Base-by-base conservation (phyloP, 371 early-diverging fungal genomes). In the Mucor piriformis region DNA sequence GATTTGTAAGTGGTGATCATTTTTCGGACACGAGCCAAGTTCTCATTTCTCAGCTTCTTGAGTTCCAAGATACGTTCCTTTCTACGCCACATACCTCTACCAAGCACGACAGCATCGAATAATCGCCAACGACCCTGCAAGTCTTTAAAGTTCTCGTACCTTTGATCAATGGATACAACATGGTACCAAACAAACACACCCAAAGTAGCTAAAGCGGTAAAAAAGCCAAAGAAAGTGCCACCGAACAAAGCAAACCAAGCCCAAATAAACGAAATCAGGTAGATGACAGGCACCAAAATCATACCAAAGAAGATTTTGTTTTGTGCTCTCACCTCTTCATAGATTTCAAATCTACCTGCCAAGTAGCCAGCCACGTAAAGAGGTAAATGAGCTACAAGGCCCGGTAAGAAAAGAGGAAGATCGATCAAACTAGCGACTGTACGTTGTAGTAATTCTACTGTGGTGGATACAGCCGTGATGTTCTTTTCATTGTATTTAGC, bases 261-360 rank as follows among this genome's bases (percentile, higher is more conserved):
- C 70, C 71, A 77, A 15, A 75, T 43, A 50, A 83, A 79, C 0
- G 76, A 50, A 0, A 57, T n/a, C 10, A 75, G 21, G 37, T 81
- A 83, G 15, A 76, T 74, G 3, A 79, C 54, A 3, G 77, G 80
- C 0, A 79, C 69, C 3, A 83, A 49, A 1, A 66, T 57, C 35
- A 81, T 51, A 1, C 77, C 75, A 25, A 72, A 69, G 24, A 79
- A 67, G 27, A 83, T 81, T 56, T 85, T 85, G 66, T 77, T 76
- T 50, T 85, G 85, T 13, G 85, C 85, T 21, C 73, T 68, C 2
- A 73, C 77, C 60, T 85, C 85, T 61, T 82, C 83, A 49, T 81
- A 81, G 23, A 70, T 75, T 56, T 83, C 83, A 50, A 56, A 69
- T 33, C 69, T 71, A 34, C 73, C 85, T 13, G 77, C 78, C 58